These are phyloP conservation scores for Xerocomellus intermedius DNA, from an alignment of 768 basidiomycete genomes.

Conservation along the genomic window DNA sequence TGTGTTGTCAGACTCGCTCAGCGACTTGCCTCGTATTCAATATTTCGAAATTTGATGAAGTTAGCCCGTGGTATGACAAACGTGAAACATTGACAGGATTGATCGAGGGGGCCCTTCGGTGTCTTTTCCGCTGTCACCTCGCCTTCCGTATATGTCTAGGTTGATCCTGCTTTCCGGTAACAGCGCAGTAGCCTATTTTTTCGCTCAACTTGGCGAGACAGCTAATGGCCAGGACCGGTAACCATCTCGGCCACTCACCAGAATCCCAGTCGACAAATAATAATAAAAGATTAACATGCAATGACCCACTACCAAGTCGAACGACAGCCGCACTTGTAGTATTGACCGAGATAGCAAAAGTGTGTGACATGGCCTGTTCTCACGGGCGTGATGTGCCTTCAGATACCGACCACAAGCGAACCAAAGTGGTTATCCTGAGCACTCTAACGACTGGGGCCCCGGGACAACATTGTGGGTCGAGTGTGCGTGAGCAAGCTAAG, in stretches of 20 bases:
- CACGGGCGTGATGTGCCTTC: neutral
- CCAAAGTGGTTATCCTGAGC: neutral
- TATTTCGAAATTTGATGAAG: conserved; percentile 12
- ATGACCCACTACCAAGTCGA: neutral
- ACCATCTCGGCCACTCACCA: conserved; percentile 9
- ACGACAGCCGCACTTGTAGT: neutral
- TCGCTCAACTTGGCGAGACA: conserved; percentile 8
- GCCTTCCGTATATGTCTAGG: conserved; percentile 37
- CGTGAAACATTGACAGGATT: conserved; percentile 43
- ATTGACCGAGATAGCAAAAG: neutral
- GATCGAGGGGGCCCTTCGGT: conserved; percentile 40
- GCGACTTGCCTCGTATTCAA: conserved; percentile 4
- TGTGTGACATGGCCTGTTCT: neutral
- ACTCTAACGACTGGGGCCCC: neutral
- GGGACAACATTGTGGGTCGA: neutral
- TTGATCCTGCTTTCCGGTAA: conserved; percentile 42
- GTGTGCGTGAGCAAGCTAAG: neutral
- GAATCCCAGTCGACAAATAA: neutral
- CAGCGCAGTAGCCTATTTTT: conserved; percentile 27
- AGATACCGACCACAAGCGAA: conserved; percentile 2
- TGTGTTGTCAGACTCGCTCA: neutral
- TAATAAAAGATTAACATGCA: neutral
- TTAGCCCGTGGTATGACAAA: conserved; percentile 25
- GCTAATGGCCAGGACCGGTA: neutral
- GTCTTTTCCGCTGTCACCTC: conserved; percentile 20